Percentiles rank a stretch among this genome's conserved stretches.
phyloP scores from a whole-genome alignment of 441 rosid species.

The Populus hybrid region DNA sequence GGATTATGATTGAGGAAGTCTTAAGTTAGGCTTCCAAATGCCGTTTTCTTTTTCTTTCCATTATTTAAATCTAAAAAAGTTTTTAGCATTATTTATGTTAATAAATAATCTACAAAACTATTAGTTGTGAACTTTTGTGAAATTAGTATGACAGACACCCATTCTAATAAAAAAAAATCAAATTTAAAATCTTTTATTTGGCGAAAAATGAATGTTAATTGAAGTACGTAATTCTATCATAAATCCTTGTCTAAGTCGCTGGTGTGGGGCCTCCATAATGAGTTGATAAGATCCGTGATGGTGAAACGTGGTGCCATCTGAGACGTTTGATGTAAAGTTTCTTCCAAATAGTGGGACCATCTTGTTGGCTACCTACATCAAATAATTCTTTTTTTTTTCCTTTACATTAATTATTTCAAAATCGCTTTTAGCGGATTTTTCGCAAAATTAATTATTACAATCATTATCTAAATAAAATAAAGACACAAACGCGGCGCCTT shows the following conservation, averaged over 20 bases:
- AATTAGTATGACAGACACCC: no score
- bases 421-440: neutral
- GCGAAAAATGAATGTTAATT: no score
- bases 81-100: no score
- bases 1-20: neutral
- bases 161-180: no score
- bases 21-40: neutral
- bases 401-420: no score
- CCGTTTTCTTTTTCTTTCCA: no score
- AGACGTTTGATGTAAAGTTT: neutral
- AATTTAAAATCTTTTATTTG: no score
- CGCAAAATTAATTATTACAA: neutral
- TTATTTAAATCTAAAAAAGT: no score
- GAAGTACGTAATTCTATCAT: no score
- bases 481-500: constrained; percentile 37
- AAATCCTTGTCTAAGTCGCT: neutral
- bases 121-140: no score
- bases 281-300: neutral
- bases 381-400: no score
- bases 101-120: no score
- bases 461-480: neutral
- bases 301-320: neutral
- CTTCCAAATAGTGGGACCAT: neutral
- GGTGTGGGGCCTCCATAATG: neutral
- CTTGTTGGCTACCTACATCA: neutral